Base-by-base conservation (phyloP, 2,329 filamentous ascomycete genomes). In the Stagonosporopsis chrysanthemi region DNA sequence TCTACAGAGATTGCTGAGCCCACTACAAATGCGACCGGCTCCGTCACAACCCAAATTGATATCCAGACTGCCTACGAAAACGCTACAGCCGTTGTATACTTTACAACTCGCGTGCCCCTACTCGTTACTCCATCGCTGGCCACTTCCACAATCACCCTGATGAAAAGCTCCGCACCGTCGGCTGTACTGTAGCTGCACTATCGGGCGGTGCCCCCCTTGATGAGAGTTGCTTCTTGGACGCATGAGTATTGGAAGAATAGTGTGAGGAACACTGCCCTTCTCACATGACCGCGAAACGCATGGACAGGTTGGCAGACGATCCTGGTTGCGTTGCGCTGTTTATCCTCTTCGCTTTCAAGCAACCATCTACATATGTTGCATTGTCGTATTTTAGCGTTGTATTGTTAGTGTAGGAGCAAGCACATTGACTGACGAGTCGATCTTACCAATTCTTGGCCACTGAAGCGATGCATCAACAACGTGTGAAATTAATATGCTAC, bases 311-410 rank as follows among this genome's bases (percentile, higher is more conserved):
- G 40, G 35, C 35, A 33, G 50, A 40, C 46, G 40, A 5, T 28
- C 40, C 35, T 40, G 26, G 26, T 56, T 40, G 52, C 19, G 45
- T 56, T 8, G 49, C 22, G 28, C 50, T 1, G 17, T 40, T 15
- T 50, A 33, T 19, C 45, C 15, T 43, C 8, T 40, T 9, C 8
- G 38, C 23, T 23, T 29, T 12, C 29, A 12, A 17, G 8, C 1
- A 3, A 29, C 6, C 1, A 15, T 47, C 44, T 47, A 8, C 12
- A 19, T 35, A 8, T 4, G 6, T 9, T 23, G 29, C 23, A 8
- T 2, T 12, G 8, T 14, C 8, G 24, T 6, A 4, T 6, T n/a
- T 41, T 22, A 39, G 19, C 7, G 11, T 42, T 17, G 22, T 28
- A 28, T 22, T 4, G 12, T 28, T 12, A 14, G 9, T 24, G 9